Evolutionary conservation across 2,329 filamentous ascomycete genomes (phyloP).

Genomic region (Aureobasidium pullulans): DNA sequence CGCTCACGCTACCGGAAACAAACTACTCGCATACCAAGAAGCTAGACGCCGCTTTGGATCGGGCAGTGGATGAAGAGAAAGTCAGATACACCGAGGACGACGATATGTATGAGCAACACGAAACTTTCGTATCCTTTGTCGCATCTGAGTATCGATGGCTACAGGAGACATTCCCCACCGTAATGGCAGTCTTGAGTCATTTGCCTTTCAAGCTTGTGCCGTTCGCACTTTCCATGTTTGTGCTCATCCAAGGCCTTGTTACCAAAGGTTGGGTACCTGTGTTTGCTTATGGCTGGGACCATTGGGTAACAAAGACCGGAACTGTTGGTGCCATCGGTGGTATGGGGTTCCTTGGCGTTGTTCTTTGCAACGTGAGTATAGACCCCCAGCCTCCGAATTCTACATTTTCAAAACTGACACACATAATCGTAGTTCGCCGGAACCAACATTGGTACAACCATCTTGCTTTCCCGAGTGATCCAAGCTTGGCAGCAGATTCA

Average conservation of each 20-base stretch:
- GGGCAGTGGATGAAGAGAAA: neutral
- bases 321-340: slow-evolving; percentile 61
- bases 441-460: slow-evolving; percentile 70
- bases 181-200: slow-evolving; percentile 56
- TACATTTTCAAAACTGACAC: slow-evolving; percentile 15
- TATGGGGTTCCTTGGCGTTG: slow-evolving; percentile 65
- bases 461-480: slow-evolving; percentile 62
- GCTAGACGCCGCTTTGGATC: neutral
- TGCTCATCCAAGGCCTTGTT: slow-evolving; percentile 64
- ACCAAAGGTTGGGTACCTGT: slow-evolving; percentile 69
- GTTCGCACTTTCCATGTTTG: slow-evolving; percentile 67
- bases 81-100: neutral
- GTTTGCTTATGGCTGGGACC: slow-evolving; percentile 66
- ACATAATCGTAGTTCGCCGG: slow-evolving; percentile 55
- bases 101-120: slow-evolving; percentile 17
- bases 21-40: neutral
- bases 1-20: neutral
- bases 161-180: slow-evolving; percentile 64
- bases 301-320: slow-evolving; percentile 63
- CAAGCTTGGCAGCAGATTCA: slow-evolving; percentile 62
- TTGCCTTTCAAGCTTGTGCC: slow-evolving; percentile 62
- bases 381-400: neutral
- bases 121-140: slow-evolving; percentile 48
- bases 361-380: slow-evolving; percentile 60
- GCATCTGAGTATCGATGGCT: slow-evolving; percentile 47